These are phyloP conservation scores for Blastobotrys arbuscula DNA, from an alignment of 1,139 yeast species.

Conservation along the genomic window DNA sequence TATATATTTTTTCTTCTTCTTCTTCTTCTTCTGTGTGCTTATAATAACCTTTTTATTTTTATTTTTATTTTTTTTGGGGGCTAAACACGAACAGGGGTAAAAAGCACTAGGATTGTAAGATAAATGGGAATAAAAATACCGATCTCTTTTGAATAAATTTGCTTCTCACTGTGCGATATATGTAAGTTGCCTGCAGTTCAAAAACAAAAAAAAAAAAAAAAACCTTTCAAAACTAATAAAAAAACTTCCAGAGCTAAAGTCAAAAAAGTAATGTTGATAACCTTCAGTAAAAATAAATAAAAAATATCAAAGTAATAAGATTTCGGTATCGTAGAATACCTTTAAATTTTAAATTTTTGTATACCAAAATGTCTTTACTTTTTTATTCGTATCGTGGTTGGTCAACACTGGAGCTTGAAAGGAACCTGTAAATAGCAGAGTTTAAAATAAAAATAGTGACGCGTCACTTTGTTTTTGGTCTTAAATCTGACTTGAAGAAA, in stretches of 20 bases:
- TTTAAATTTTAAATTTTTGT: too few relatives aligned
- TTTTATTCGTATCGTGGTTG: not conserved
- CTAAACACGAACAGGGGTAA: slow-evolving; percentile 2
- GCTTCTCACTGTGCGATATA: too few relatives aligned
- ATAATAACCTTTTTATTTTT: not conserved
- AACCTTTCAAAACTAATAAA: not conserved
- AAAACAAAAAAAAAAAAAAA: not conserved
- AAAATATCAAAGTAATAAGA: too few relatives aligned
- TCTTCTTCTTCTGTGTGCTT: too few relatives aligned
- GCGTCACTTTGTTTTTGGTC: not conserved
- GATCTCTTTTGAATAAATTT: not conserved
- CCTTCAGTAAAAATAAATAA: too few relatives aligned
- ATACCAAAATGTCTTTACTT: not conserved
- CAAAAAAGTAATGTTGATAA: too few relatives aligned
- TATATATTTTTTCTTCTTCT: too few relatives aligned
- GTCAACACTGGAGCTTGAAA: too few relatives aligned
- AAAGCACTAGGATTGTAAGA: not conserved
- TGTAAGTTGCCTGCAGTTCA: not conserved
- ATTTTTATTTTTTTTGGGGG: not conserved
- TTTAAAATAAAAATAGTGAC: not conserved
- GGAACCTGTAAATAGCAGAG: too few relatives aligned
- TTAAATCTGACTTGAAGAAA: not conserved
- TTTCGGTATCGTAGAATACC: too few relatives aligned
- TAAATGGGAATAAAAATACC: not conserved
- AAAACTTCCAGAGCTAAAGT: too few relatives aligned